These are phyloP conservation scores for Eucalyptus microcorys DNA, from an alignment of 345 rosid species.

Conservation along the genomic window DNA sequence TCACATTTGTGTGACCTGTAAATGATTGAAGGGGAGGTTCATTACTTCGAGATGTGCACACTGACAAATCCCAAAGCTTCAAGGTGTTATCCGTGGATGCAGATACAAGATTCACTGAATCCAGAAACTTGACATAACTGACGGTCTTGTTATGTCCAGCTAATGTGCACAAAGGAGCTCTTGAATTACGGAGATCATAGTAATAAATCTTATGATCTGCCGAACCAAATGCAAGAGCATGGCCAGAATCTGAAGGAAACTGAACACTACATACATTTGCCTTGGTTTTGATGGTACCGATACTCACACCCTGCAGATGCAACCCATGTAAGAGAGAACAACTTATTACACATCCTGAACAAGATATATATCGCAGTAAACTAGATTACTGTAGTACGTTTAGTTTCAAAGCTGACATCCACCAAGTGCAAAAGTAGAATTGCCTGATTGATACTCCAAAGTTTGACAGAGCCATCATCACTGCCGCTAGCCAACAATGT, in stretches of 20 bases:
- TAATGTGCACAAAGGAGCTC: constrained; percentile 75
- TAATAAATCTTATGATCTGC: constrained; percentile 91
- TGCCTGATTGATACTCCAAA: constrained; percentile 99
- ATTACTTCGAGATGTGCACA: constrained; percentile 50
- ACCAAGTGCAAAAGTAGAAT: constrained; percentile 69
- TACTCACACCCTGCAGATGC: constrained; percentile 70
- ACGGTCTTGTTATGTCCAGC: constrained; percentile 81
- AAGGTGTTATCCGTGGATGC: constrained; percentile 91
- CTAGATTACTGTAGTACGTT: constrained; percentile 41
- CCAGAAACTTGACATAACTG: constrained; percentile 87
- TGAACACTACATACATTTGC: constrained; percentile 95
- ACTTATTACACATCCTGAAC: constrained; percentile 28
- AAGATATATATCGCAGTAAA: constrained; percentile 8
- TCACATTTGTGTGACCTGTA: constrained; percentile 75
- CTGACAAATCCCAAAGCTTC: constrained; percentile 95
- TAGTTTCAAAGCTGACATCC: constrained; percentile 86
- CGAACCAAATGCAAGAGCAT: constrained; percentile 87
- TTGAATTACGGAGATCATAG: constrained; percentile 80
- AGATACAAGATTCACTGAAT: constrained; percentile 63
- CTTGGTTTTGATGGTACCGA: constrained; percentile 78
- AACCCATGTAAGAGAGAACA: constrained; percentile 24
- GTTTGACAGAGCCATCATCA: constrained; percentile 91
- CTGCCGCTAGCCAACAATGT: constrained; percentile 94
- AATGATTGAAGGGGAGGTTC: constrained; percentile 79
- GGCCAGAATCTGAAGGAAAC: constrained; percentile 73